Evolutionary conservation across 305 asterid species (phyloP).

Genomic region (Solanum hybrid): DNA sequence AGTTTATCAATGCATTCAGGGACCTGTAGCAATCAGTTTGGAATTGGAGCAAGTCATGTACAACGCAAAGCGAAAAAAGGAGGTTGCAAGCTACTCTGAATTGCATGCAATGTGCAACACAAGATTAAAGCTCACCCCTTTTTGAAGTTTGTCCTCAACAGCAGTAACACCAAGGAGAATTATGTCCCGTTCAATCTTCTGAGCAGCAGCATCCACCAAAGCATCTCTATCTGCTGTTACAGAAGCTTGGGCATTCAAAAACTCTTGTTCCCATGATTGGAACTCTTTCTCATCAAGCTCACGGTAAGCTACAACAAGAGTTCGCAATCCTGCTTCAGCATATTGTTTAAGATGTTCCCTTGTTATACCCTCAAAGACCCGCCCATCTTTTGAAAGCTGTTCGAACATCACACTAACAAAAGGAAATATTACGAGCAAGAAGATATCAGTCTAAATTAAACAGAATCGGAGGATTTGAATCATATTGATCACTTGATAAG

Average conservation of each 20-base stretch:
- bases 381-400: constrained; percentile 54
- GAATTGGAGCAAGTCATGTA: background rate
- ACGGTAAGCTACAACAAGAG: constrained; percentile 77
- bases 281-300: constrained; percentile 67
- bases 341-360: constrained; percentile 63
- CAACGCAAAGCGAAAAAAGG: background rate
- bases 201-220: constrained; percentile 78
- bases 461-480: background rate
- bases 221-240: constrained; percentile 64
- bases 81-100: background rate
- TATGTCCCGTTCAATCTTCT: constrained; percentile 65
- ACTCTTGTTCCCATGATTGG: constrained; percentile 69
- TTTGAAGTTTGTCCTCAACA: constrained; percentile 92
- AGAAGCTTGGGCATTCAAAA: constrained; percentile 59
- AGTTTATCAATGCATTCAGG: constrained; percentile 86
- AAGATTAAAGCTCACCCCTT: constrained; percentile 55
- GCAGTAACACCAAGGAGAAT: constrained; percentile 97
- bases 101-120: background rate
- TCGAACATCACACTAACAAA: constrained; percentile 73
- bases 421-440: constrained; percentile 4
- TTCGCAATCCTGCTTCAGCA: constrained; percentile 89
- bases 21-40: constrained; percentile 40
- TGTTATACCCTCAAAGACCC: constrained; percentile 38
- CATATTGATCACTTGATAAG: background rate
- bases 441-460: background rate